phyloP scores from a whole-genome alignment of 805 yeast species.

The Hanseniaspora hatyaiensis region DNA sequence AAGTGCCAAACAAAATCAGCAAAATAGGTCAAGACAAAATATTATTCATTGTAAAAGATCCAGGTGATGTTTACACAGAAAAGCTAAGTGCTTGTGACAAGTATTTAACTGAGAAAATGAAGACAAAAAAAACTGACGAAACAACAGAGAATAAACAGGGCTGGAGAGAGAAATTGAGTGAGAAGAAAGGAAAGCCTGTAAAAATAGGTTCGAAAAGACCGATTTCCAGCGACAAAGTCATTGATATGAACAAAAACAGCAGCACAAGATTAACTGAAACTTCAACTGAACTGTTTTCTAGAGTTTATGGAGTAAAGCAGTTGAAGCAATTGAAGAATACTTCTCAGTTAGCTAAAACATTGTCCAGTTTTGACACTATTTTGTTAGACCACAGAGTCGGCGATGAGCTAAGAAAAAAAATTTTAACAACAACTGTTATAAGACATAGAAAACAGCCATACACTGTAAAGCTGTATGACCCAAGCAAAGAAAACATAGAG shows the following conservation, averaged over 20 bases:
- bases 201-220: neutral
- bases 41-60: slow-evolving; percentile 62
- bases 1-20: slow-evolving; percentile 42
- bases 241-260: slow-evolving; percentile 13
- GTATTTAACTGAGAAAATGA: neutral
- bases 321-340: slow-evolving; percentile 22
- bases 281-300: slow-evolving; percentile 51
- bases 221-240: neutral
- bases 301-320: slow-evolving; percentile 49
- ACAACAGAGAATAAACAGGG: neutral
- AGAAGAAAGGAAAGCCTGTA: slow-evolving; percentile 19
- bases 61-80: slow-evolving; percentile 45
- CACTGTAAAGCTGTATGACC: slow-evolving; percentile 9
- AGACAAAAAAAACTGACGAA: neutral
- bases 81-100: slow-evolving; percentile 28
- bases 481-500: slow-evolving; percentile 1
- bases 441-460: slow-evolving; percentile 17
- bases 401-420: slow-evolving; percentile 11
- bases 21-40: slow-evolving; percentile 39
- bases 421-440: slow-evolving; percentile 14
- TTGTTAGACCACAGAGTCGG: slow-evolving; percentile 14
- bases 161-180: slow-evolving; percentile 8
- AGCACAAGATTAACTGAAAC: slow-evolving; percentile 28
- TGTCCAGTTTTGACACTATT: slow-evolving; percentile 4
- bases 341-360: slow-evolving; percentile 6